These are phyloP conservation scores for Vanrija sp. DNA, from an alignment of 1,284 basidiomycete genomes.

Conservation along the genomic window DNA sequence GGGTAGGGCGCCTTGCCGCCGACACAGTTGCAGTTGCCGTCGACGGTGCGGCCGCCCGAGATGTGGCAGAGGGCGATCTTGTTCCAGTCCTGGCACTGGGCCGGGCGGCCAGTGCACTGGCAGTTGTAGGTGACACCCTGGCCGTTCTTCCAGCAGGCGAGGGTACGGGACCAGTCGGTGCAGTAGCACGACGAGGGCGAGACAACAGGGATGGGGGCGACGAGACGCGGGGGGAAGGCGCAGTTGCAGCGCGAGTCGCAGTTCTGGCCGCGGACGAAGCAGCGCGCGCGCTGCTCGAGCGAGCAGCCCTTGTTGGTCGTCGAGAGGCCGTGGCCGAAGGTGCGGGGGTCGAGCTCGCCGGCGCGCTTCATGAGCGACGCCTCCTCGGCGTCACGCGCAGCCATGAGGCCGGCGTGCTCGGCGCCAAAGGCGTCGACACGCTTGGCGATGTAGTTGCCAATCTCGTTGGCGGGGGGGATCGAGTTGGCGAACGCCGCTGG, in stretches of 20 bases:
- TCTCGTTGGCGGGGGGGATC: neutral
- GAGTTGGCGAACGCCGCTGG: slow-evolving; percentile 1
- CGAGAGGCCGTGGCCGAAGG: slow-evolving; percentile 1
- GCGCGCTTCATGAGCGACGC: too few species aligned
- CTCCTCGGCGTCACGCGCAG: neutral
- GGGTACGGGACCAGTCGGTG: neutral
- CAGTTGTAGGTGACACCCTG: too few species aligned
- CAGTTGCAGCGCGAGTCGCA: slow-evolving; percentile 6
- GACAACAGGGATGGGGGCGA: neutral
- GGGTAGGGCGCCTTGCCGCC: neutral
- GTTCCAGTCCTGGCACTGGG: neutral
- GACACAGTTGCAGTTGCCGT: slow-evolving; percentile 4
- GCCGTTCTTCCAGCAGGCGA: neutral
- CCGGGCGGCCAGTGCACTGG: too few species aligned
- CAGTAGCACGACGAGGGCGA: slow-evolving; percentile 1
- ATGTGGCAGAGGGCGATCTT: neutral
- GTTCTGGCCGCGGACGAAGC: slow-evolving; percentile 8
- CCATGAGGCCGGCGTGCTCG: neutral
- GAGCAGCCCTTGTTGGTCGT: neutral
- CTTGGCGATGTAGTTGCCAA: neutral
- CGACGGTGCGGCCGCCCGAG: neutral
- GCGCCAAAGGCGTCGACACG: neutral
- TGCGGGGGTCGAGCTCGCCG: neutral
- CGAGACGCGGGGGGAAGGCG: neutral
- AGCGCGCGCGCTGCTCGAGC: slow-evolving; percentile 3